These are phyloP conservation scores for Stachybotrys chlorohalonatus DNA, from an alignment of 2,329 filamentous ascomycete genomes.

Conservation along the genomic window DNA sequence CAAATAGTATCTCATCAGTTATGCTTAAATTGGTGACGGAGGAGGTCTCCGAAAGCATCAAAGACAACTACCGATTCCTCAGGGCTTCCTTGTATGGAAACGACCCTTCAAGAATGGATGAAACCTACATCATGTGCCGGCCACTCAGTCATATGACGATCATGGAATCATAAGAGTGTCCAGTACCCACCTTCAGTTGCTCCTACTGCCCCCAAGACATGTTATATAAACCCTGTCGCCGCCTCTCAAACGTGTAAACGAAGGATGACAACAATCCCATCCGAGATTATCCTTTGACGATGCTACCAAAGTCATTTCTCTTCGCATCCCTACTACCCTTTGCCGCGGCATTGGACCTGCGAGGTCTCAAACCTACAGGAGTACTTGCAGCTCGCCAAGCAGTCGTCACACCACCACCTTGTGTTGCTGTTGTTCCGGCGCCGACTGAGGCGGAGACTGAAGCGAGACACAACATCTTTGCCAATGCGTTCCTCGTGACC, in stretches of 20 bases:
- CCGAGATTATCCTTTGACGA: background rate
- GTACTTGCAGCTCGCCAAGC: background rate
- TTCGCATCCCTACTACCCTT: background rate
- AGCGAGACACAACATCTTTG: background rate
- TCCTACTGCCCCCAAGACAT: too few relatives aligned
- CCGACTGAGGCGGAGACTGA: background rate
- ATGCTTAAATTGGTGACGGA: background rate
- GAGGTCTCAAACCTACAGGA: background rate
- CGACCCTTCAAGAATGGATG: too few relatives aligned
- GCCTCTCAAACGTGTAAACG: background rate
- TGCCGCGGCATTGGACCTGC: background rate
- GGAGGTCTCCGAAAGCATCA: background rate
- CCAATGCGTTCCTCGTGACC: background rate
- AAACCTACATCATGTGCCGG: too few relatives aligned
- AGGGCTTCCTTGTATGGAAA: too few relatives aligned
- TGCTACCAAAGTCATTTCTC: background rate
- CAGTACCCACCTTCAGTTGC: too few relatives aligned
- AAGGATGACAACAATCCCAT: background rate
- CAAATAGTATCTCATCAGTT: background rate
- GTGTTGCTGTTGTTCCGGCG: background rate
- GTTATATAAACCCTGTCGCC: background rate
- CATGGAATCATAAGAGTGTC: too few relatives aligned
- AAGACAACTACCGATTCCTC: background rate
- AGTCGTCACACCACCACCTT: conserved; percentile 1
- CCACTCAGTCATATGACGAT: too few relatives aligned